Percentiles rank a stretch among this genome's conserved stretches.
These are phyloP conservation scores for Pichia paraexigua DNA, from an alignment of 805 yeast genomes.

Conservation along the genomic window DNA sequence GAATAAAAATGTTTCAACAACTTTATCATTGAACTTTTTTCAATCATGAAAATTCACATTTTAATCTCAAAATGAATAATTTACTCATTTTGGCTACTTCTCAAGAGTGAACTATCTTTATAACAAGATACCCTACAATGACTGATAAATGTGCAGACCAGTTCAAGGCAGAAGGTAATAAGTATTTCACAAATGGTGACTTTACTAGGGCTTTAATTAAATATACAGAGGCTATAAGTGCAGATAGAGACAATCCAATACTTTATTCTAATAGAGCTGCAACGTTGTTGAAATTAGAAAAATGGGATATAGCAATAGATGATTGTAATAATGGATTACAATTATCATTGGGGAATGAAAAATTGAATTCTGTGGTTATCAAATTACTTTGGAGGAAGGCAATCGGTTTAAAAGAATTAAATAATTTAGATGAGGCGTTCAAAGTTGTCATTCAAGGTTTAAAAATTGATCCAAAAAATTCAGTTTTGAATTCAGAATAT, in stretches of 20 bases:
- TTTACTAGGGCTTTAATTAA: not conserved
- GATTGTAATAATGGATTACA: constrained; percentile 45
- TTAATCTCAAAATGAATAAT: not conserved
- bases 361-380: constrained; percentile 22
- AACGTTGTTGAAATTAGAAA: constrained; percentile 45
- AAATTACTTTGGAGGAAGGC: constrained; percentile 50
- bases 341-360: constrained; percentile 7
- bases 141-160: not conserved
- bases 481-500: constrained; percentile 32
- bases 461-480: constrained; percentile 34
- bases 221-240: constrained; percentile 43
- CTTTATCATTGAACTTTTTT: not conserved
- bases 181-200: not conserved
- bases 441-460: constrained; percentile 31
- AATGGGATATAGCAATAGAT: constrained; percentile 40
- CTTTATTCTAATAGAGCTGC: constrained; percentile 64
- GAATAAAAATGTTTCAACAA: not conserved
- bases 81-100: not conserved
- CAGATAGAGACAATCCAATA: constrained; percentile 35
- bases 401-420: constrained; percentile 29
- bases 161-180: constrained; percentile 3
- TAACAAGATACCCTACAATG: not conserved
- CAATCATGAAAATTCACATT: not conserved
- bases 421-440: constrained; percentile 24
- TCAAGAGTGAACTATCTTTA: too few relatives aligned